Conservation (phyloP, 441 rosid species). For the Populus hybrid region DNA sequence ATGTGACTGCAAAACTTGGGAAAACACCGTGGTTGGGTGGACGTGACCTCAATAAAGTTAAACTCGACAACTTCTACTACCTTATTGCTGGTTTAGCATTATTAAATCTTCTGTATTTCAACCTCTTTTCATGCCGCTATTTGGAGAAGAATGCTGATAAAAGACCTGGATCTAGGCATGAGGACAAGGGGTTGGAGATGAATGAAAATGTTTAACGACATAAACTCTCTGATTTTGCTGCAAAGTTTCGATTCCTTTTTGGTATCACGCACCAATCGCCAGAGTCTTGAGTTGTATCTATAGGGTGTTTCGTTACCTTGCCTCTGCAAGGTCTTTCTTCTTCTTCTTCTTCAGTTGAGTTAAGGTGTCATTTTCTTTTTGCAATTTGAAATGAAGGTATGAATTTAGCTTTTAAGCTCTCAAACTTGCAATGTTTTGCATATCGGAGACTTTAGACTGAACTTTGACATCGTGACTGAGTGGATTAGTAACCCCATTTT, state of each 20-base stretch:
- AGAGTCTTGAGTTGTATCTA: not conserved
- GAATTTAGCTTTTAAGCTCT: not conserved
- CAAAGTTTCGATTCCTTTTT: not conserved
- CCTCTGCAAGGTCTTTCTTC: not conserved
- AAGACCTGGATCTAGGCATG: slow-evolving; percentile 1
- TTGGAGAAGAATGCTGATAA: not conserved
- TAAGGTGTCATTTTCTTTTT: not conserved
- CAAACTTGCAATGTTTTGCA: not conserved
- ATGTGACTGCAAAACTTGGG: slow-evolving; percentile 20
- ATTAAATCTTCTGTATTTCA: slow-evolving; percentile 47
- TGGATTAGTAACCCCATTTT: too few relatives aligned
- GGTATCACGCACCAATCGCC: not conserved
- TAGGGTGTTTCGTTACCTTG: not conserved
- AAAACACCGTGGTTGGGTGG: slow-evolving; percentile 53
- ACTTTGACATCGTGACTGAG: not conserved
- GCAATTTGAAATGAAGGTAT: not conserved
- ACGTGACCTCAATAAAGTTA: slow-evolving; percentile 44
- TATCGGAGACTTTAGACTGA: not conserved
- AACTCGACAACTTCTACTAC: slow-evolving; percentile 45
- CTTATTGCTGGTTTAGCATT: slow-evolving; percentile 32
- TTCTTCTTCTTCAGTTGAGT: not conserved
- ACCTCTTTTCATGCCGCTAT: slow-evolving; percentile 31
- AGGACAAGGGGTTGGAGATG: not conserved
- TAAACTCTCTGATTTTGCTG: not conserved
- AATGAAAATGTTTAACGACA: not conserved